Base-by-base conservation (phyloP, 805 yeast species). In the Candida insectorum region DNA sequence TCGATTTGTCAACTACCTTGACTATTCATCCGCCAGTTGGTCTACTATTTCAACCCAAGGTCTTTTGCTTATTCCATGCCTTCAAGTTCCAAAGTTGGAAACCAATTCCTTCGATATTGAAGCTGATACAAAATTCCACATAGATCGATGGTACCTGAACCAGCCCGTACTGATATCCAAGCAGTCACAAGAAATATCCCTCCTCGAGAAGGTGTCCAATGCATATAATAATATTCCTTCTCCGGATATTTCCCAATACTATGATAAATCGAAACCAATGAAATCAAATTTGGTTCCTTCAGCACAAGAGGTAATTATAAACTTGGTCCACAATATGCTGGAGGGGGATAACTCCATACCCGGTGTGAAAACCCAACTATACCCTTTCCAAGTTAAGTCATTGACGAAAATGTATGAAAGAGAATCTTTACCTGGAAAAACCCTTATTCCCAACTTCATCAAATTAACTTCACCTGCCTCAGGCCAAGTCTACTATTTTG, bases 321-420 rank as follows among this genome's bases (percentile, higher is more conserved):
- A 34, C 8, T 30, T 51, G 8, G 29, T 52, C 8, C 39, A 41
- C 9, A 37, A 37, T 20, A 44, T 41, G 43, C 40, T 39, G 37
- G 48, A 40, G 5, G 41, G 42, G 4, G 27, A 40, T 10, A 31
- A 14, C 14, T 11, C 26, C 6, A 28, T 50, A 32, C 32, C 40
- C 1, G 86, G 85, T 0, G 58, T 81, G 31, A 64, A 56, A 27
- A 69, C 82, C 13, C 37, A 44, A 0, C 56, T 81, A 9, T 81
- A 79, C 47, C 64, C 66, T 3, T 81, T 78, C 45, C 88, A 81
- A 49, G 51, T 68, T n/a, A 66, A 73, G 31, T 78, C 87, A 0
- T 63, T 81, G 5, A 65, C 72, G 2, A 74, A 71, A 43, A 81
- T 81, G 87, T 52, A 69, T 18, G 71, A 68, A 32, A 69, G 63